Base-by-base conservation (phyloP, 805 yeast genomes). In the Ogataea chonburiensis region DNA sequence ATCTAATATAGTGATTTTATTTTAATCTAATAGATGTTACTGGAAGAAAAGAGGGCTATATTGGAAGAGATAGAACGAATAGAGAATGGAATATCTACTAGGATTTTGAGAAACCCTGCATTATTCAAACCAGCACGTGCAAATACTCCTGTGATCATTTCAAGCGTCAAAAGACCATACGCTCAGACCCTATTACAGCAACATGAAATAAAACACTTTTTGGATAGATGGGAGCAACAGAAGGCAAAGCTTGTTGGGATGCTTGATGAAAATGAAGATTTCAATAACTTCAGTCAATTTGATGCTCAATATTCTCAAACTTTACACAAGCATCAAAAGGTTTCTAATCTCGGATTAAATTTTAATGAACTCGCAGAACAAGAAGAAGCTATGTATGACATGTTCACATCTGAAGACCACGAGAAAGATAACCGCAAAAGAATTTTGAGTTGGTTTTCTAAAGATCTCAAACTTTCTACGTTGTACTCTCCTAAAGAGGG, bases 31-130 rank as follows among this genome's bases (percentile, higher is more conserved):
- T n/a, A n/a, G n/a, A 49, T 64, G 3, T 28, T 46, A 10, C 22
- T 71, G 21, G 80, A 76, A 31, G 45, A 45, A 3, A 55, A 58
- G 24, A 53, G 80, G 32, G 37, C 47, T 3, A 38, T 61, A 1
- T 40, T 76, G 6, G 87, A 81, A 50, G 93, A 84, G 53, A 57
- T 85, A 13, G 95, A 89, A 44, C 61, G 75, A 3, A 70, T 91
- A 3, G 94, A 89, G 50, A 50, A 61, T 18, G 86, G 86, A 0
- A 68, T 87, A 0, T 59, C 81, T 0, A 71, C 70, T 30, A 64
- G 97, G 35, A 61, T 87, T 4, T 64, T 67, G 33, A 52, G 78
- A 38, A 81, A 84, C 50, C 88, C 91, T 0, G 66, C 63, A 12
- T 41, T 85, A 2, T 67, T 73, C 24, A 70, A 22, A 9, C 52